These are phyloP conservation scores for Hydrangea macrophylla DNA, from an alignment of 148 eudicot species.

Conservation along the genomic window DNA sequence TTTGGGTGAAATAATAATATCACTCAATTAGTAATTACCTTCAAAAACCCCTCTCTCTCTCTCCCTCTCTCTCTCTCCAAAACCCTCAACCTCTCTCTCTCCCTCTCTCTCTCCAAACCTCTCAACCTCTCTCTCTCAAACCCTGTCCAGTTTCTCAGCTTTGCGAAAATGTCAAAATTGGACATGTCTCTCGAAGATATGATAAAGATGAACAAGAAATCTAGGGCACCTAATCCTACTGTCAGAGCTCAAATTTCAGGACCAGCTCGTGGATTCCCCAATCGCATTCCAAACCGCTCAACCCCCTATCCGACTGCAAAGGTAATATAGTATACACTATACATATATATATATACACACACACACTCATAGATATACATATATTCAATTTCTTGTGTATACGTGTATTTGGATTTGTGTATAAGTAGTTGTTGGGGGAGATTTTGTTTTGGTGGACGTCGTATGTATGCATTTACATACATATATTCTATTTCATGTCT, in stretches of 20 bases:
- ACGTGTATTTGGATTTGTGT: too few species aligned
- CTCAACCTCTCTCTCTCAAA: not conserved
- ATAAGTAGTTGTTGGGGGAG: too few species aligned
- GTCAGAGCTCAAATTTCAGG: conserved; percentile 27
- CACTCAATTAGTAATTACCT: too few species aligned
- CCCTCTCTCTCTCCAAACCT: not conserved
- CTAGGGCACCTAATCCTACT: conserved; percentile 33
- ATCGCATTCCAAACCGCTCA: conserved; percentile 39
- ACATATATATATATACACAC: not conserved
- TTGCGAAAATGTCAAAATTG: conserved; percentile 41
- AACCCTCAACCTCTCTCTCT: not conserved
- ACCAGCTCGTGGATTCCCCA: conserved; percentile 42
- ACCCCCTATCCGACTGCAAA: conserved; percentile 41
- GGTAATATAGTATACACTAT: conserved; percentile 13
- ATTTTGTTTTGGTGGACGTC: too few species aligned
- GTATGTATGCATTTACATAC: not conserved
- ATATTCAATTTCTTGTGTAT: too few species aligned
- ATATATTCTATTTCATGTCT: too few species aligned
- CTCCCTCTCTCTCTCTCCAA: not conserved
- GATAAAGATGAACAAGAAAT: conserved; percentile 59
- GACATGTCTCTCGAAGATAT: conserved; percentile 72
- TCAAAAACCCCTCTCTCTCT: too few species aligned
- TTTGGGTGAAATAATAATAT: too few species aligned
- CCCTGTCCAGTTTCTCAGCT: not conserved
- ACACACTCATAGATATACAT: too few species aligned